Base-by-base conservation (phyloP, 345 rosid genomes). In the Combretum micranthum region DNA sequence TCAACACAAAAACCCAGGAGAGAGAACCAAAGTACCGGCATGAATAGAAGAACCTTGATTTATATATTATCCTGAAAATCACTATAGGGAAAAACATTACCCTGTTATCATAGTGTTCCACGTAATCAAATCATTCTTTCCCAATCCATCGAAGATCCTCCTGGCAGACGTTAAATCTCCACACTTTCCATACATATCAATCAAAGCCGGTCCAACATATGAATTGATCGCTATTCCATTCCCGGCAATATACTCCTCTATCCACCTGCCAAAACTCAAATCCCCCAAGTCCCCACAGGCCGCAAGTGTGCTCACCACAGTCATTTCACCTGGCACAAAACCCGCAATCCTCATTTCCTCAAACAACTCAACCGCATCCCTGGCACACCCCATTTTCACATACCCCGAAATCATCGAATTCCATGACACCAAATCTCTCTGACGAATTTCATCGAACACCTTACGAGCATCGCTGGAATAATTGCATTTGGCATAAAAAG, bases 101-200 rank as follows among this genome's bases (percentile, higher is more conserved):
- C 83, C 87, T 2, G 90, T 77, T 75, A 88, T 81, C 90, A 88
- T 79, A 60, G 96, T 90, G 77, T 88, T 92, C 96, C 98, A 92
- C 60, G 80, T 59, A 64, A 83, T 70, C 37, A 77, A 69, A 73
- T 88, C 96, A 68, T 76, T 85, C n/a, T 47, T 68, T 32, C 13
- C 53, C 79, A 92, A 80, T 23, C 63, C 69, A 80, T 78, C 84
- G 66, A 88, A 92, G 52, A 84, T 70, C 72, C 82, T 78, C 74
- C 82, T 82, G 0, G 93, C 92, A 0, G 84, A 75, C 49, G 26
- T 50, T 80, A 88, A 72, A 50, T 84, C 88, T 23, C 95, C 95
- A 55, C 98, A 88, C 66, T 84, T 88, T 4, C 85, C 90, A 57
- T 79, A 88, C 96, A 88, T 88, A 67, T 50, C 79, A 76, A 91